Conservation (phyloP, 1,284 basidiomycete genomes). For the Gymnopus androsaceus region DNA sequence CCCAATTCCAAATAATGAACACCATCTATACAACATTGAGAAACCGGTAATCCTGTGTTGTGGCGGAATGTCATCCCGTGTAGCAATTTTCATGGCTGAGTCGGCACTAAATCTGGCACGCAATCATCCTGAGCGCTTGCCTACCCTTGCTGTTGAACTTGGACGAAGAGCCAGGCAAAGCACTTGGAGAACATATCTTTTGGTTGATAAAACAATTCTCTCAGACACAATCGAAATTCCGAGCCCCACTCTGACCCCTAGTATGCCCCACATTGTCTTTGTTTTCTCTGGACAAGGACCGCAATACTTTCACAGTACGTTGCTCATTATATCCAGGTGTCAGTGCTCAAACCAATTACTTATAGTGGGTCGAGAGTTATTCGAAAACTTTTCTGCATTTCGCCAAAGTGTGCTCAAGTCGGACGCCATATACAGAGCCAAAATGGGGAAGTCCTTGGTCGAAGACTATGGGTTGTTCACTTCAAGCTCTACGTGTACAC, state of each 20-base stretch:
- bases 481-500: conserved; percentile 25
- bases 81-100: conserved; percentile 26
- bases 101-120: too few species aligned
- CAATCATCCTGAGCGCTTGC: too few species aligned
- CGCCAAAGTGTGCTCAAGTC: conserved; percentile 30
- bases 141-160: too few species aligned
- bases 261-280: conserved; percentile 29
- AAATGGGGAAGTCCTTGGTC: conserved; percentile 32
- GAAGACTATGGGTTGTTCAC: conserved; percentile 17
- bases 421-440: conserved; percentile 27
- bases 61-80: conserved; percentile 39
- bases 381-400: conserved; percentile 31
- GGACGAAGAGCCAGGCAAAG: too few species aligned
- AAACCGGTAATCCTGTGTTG: conserved; percentile 33
- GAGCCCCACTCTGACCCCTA: conserved; percentile 23
- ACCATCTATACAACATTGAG: neutral
- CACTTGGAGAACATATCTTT: conserved; percentile 20
- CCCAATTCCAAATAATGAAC: conserved; percentile 16
- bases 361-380: conserved; percentile 39
- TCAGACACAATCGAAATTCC: conserved; percentile 17
- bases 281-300: conserved; percentile 37
- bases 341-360: neutral
- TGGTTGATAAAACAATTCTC: conserved; percentile 17
- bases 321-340: neutral
- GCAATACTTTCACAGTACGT: conserved; percentile 33